These are phyloP conservation scores for Euclidium syriacum DNA, from an alignment of 345 rosid genomes.

Conservation along the genomic window DNA sequence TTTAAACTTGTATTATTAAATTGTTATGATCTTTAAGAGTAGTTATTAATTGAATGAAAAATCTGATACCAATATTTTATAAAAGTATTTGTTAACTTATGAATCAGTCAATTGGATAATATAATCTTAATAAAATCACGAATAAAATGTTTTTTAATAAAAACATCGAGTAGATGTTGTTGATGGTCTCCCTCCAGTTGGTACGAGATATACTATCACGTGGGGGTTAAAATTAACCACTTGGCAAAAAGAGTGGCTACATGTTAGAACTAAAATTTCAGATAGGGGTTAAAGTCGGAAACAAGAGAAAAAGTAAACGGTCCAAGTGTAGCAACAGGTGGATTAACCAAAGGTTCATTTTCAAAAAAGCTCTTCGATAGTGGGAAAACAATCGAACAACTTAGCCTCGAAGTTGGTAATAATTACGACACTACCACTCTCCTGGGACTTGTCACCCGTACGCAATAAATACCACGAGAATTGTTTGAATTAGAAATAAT, in stretches of 20 bases:
- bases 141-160: background rate
- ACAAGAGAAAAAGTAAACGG: slow-evolving; percentile 9
- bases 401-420: background rate
- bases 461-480: slow-evolving; percentile 18
- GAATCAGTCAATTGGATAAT: background rate
- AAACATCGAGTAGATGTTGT: too few relatives aligned
- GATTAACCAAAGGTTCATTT: slow-evolving; percentile 10
- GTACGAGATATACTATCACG: too few relatives aligned
- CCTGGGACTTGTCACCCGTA: slow-evolving; percentile 20
- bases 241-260: background rate
- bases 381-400: background rate
- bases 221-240: slow-evolving; percentile 17
- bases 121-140: too few relatives aligned
- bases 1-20: background rate
- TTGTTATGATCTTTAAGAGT: background rate
- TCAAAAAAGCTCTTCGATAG: background rate
- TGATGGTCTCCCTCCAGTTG: too few relatives aligned
- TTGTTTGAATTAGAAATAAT: background rate
- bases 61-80: background rate
- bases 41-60: background rate
- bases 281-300: slow-evolving; percentile 15
- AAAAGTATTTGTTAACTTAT: background rate
- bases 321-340: slow-evolving; percentile 16
- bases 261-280: background rate
- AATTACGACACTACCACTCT: slow-evolving; percentile 21